These are phyloP conservation scores for Penicillium sp. DNA, from an alignment of 2,329 filamentous ascomycete species.

Conservation along the genomic window DNA sequence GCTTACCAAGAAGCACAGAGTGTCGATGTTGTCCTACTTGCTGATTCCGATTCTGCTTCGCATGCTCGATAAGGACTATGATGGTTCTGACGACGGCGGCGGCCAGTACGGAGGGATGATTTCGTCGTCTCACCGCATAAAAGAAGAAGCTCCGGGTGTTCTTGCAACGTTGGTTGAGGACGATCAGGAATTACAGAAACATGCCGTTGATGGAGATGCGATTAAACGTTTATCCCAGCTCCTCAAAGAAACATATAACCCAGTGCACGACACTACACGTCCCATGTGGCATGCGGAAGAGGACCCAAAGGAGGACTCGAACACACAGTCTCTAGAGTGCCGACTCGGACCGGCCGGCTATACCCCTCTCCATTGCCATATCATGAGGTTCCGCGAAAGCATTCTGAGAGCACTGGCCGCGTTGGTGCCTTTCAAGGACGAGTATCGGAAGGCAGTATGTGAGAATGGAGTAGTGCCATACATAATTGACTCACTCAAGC, in stretches of 20 bases:
- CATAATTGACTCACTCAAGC: conserved; percentile 80
- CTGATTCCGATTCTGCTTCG: conserved; percentile 72
- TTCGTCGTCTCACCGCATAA: conserved; percentile 57
- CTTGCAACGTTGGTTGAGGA: conserved; percentile 80
- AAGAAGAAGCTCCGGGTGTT: conserved; percentile 74
- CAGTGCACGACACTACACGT: conserved; percentile 53
- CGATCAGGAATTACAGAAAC: conserved; percentile 77
- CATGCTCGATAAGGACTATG: conserved; percentile 63
- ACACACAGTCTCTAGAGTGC: conserved; percentile 41
- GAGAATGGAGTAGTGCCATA: conserved; percentile 80
- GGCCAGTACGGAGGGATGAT: conserved; percentile 43
- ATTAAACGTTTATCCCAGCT: conserved; percentile 67
- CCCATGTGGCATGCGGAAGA: conserved; percentile 61
- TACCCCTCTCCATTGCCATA: conserved; percentile 66
- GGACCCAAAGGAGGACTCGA: conserved; percentile 25
- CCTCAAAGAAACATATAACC: conserved; percentile 70
- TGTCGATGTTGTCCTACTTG: conserved; percentile 68
- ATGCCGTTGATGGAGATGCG: conserved; percentile 73
- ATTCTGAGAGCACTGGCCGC: conserved; percentile 81
- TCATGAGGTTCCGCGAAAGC: conserved; percentile 76
- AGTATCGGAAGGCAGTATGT: conserved; percentile 80
- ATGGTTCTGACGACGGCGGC: conserved; percentile 45
- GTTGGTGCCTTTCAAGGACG: conserved; percentile 79
- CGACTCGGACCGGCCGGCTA: conserved; percentile 67
- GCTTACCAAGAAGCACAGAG: conserved; percentile 67